Base-by-base conservation (phyloP, 2,329 filamentous ascomycete species). In the Aspergillus terreus region DNA sequence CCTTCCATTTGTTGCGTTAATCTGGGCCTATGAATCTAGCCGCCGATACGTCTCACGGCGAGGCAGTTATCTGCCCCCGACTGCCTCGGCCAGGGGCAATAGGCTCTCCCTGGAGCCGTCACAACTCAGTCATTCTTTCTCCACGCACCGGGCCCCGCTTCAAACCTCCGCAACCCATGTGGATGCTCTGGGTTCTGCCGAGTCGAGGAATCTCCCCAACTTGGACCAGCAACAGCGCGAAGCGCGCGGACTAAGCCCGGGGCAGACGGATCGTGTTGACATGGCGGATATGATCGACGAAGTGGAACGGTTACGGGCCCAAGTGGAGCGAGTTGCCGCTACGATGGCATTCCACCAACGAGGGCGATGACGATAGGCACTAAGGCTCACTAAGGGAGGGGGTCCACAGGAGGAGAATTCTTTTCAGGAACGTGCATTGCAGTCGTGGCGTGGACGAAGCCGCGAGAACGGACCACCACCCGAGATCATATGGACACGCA, bases 1-100 rank as follows among this genome's bases (percentile, higher is more conserved):
- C 66, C 66, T 78, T 44, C 81, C 82, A 12, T 79, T 80, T 58
- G 78, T 85, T 47, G 75, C 71, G 36, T 66, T 80, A 47, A 84
- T 85, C 50, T 78, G 79, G 72, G 67, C 71, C n/a, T 85, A 80
- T 63, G 82, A 75, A 59, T 63, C 66, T 49, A 69, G 65, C 51
- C 65, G 64, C 55, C 65, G 61, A 32, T 57, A 63, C 47, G 53
- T 62, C 32, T 63, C 57, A 49, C 63, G 59, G 50, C 52, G 49
- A 52, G 53, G 52, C 46, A 65, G 49, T 35, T 59, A 58, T 17
- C 53, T 56, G 23, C 57, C 59, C n/a, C 58, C 64, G 33, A 58
- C 58, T 12, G 55, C 54, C 35, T 59, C 58, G 27, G 53, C 57
- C 30, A 59, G 51, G 30, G 49, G 49, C 47, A 47, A 33, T 30